Evolutionary conservation across 2,329 filamentous ascomycete species (phyloP), one percentile per base, ranked within the genome.

Genomic region (Chalara sp.): DNA sequence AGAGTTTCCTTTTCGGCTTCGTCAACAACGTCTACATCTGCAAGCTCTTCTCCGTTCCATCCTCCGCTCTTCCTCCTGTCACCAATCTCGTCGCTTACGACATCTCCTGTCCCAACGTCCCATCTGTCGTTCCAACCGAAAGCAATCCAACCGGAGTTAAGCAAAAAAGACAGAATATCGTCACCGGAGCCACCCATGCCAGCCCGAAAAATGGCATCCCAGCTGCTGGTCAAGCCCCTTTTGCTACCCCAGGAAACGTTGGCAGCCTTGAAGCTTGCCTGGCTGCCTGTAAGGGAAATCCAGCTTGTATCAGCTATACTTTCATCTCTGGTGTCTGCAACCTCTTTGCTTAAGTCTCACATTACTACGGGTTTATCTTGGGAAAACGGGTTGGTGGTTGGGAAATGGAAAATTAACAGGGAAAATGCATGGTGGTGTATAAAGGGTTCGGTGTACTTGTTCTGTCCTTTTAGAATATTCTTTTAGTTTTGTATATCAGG

Each of bases 61-160:
- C 50, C 32, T 49, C 50, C 28, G 32, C 39, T 12, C 21, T 52
- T 30, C 50, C 50, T 30, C 50, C 50, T 39, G 35, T 21, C 41
- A 43, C 41, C 41, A 21, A 51, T 37, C 48, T 55, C 32, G 51
- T 55, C 33, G 53, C 45, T 28, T 55, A 53, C 40, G 53, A 55
- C 44, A 51, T 51, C 29, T 46, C 47, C 32, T 55, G 53, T 37
- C 44, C 51, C n/a, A 48, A 44, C 10, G 41, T 55, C 46, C 53
- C 54, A 39, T 8, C 48, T 28, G 49, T 54, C 40, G 52, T 54
- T 47, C 54, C 48, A 48, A 53, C 50, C n/a, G 40, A 44, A n/a
- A 30, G 28, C 28, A 55, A 50, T 47, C 53, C 53, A 48, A 50
- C 47, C 21, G 32, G 32, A 5, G 51, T 29, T 33, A 43, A 41